Evolutionary conservation across 164 flowering plant genomes (phyloP).

Genomic region (Vitis amurensis): DNA sequence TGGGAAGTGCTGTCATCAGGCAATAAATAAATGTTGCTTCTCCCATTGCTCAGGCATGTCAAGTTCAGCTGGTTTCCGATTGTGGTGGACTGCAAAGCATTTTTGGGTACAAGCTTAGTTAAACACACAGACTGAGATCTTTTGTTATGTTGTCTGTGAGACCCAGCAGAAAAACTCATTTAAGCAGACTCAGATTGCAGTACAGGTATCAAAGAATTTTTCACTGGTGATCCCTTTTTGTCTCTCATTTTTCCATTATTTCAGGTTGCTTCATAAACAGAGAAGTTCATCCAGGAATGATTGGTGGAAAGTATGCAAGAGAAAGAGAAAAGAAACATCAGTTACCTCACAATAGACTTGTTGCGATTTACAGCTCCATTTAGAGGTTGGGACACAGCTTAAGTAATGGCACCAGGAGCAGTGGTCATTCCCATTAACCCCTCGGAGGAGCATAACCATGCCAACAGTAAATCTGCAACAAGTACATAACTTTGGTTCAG

Average conservation of each 20-base stretch:
- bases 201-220: too few species aligned
- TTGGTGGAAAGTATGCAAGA: background rate
- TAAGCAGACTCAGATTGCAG: too few species aligned
- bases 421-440: slow-evolving; percentile 41
- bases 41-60: slow-evolving; percentile 42
- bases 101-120: slow-evolving; percentile 15
- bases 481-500: background rate
- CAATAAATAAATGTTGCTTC: slow-evolving; percentile 20
- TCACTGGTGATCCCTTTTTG: too few species aligned
- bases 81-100: slow-evolving; percentile 38
- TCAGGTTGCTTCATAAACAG: too few species aligned
- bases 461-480: slow-evolving; percentile 38
- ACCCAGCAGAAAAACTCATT: too few species aligned
- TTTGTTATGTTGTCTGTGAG: too few species aligned
- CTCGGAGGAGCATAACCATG: slow-evolving; percentile 35
- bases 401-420: slow-evolving; percentile 67
- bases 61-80: slow-evolving; percentile 31
- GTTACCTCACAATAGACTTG: slow-evolving; percentile 40
- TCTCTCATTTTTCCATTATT: too few species aligned
- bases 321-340: background rate
- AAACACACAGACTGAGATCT: too few species aligned
- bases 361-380: slow-evolving; percentile 46
- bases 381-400: slow-evolving; percentile 54
- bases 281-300: too few species aligned
- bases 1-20: slow-evolving; percentile 3